Base-by-base conservation (phyloP, 192 early-diverging fungal species). In the Entomortierella beljakovae region DNA sequence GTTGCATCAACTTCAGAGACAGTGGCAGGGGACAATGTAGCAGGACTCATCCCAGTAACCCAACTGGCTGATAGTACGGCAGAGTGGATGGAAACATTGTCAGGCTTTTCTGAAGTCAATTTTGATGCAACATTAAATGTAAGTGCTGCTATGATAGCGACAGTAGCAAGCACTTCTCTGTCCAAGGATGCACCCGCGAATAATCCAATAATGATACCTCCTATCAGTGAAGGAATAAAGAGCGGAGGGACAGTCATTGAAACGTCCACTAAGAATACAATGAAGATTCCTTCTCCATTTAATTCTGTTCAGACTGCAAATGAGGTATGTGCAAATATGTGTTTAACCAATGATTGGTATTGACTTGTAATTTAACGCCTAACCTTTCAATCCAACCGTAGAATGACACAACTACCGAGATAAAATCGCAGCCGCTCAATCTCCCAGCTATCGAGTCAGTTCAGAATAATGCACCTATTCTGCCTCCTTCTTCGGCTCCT, bases 21-120 rank as follows among this genome's bases (percentile, higher is more conserved):
- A 6, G 52, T 29, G 32, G 8, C 35, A 43, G 51, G 51, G 6
- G 28, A 6, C 28, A 29, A 2, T 29, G 51, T 18, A 5, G 51
- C 4, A 18, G 51, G 18, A 8, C 32, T 6, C 33, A 53, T 8
- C n/a, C 15, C 23, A 6, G 61, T 10, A 53, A 5, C 61, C 2
- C 10, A 4, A 22, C 13, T 32, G 22, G 51, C 31, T 6, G 68
- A 70, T 18, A 31, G n/a, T 4, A 54, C 58, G n/a, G 40, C 48
- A 32, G 57, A 61, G 26, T 74, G 71, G 71, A 35, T 66, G 33
- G 71, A 74, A 23, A 57, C 71, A 48, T 20, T 74, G 29, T 68
- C 72, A 26, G 64, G 72, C 20, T 15, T 76, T 8, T 48, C 65
- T 9, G 72, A 68, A 35, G 49, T 76, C 29, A 60, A 68, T 22